Base-by-base conservation (phyloP, 2,329 filamentous ascomycete species). In the Orbilia quercus region DNA sequence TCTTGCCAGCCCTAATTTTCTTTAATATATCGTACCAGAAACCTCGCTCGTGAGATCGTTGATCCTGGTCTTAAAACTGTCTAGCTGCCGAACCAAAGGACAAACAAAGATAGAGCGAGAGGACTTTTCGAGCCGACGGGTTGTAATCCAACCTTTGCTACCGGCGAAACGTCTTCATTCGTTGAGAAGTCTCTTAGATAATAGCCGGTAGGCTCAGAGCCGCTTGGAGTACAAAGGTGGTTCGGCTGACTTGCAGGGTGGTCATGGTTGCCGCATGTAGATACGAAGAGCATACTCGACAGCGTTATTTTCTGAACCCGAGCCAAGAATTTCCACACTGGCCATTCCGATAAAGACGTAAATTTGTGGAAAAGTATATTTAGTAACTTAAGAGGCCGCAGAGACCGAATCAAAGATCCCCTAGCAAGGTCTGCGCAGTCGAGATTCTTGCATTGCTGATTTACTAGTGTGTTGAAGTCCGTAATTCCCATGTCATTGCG, bases 401-500 rank as follows among this genome's bases (percentile, higher is more conserved):
- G 44, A 25, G 44, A 45, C 22, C 22, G 51, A 18, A 44, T 65
- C 60, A 73, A 40, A 42, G 14, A 40, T 20, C 40, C 23, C 14
- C 59, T 53, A 34, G 22, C 34, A 1, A 38, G 50, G 45, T 40
- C 40, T 42, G 73, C 38, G 18, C 47, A 45, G 45, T 44, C 34
- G 58, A 34, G 18, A 64, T 31, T 53, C n/a, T 31, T 20, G 34
- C 55, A n/a, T 2, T 48, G 36, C 28, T 48, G 16, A 4, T 50
- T 22, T 31, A 53, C 14, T 20, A 14, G 22, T 14, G 36, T 16
- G 16, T 20, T 9, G 51, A 58, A 1, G 14, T 14, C 36, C 2
- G 45, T 20, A 20, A 48, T 48, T n/a, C 7, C 40, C 40, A 44
- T 44, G n/a, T 18, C 6, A 6, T 20, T 7, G 11, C 18, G 11